Conservation (phyloP, 768 basidiomycete species). For the Amanita exitialis region DNA sequence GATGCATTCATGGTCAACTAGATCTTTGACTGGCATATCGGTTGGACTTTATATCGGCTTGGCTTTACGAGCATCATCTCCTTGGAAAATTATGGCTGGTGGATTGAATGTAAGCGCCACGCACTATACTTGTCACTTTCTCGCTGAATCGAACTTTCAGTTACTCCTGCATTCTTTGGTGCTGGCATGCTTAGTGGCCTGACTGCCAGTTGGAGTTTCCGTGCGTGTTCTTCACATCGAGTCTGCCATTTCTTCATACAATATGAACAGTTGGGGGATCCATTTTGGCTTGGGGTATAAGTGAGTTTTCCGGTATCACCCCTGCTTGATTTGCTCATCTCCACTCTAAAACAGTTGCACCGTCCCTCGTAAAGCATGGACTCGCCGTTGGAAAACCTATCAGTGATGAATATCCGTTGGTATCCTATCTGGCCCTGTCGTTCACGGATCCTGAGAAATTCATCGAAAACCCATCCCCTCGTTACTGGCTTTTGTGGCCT, state of each 20-base stretch:
- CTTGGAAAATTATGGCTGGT: constrained; percentile 51
- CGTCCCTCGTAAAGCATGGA: constrained; percentile 41
- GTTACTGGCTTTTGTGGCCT: constrained; percentile 57
- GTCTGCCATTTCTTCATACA: background rate
- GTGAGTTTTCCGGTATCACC: constrained; percentile 16
- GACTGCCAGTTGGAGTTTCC: constrained; percentile 48
- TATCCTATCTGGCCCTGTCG: constrained; percentile 34
- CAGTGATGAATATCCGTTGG: constrained; percentile 29
- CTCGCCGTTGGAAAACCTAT: constrained; percentile 31
- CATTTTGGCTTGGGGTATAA: constrained; percentile 53
- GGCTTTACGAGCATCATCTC: constrained; percentile 53
- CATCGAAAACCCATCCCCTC: constrained; percentile 35
- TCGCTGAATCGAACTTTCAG: constrained; percentile 11
- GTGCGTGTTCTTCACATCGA: constrained; percentile 20
- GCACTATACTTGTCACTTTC: background rate
- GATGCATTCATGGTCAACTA: constrained; percentile 9
- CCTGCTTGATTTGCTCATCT: background rate
- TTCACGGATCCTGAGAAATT: constrained; percentile 33
- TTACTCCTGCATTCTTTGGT: constrained; percentile 50
- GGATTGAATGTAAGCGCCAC: constrained; percentile 33
- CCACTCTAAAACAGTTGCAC: constrained; percentile 30
- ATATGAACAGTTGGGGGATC: constrained; percentile 34
- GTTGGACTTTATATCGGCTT: constrained; percentile 47
- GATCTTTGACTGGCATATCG: constrained; percentile 56
- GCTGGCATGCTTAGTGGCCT: constrained; percentile 49